Conservation (phyloP, 164 flowering plant species). For the Annona squamosa region DNA sequence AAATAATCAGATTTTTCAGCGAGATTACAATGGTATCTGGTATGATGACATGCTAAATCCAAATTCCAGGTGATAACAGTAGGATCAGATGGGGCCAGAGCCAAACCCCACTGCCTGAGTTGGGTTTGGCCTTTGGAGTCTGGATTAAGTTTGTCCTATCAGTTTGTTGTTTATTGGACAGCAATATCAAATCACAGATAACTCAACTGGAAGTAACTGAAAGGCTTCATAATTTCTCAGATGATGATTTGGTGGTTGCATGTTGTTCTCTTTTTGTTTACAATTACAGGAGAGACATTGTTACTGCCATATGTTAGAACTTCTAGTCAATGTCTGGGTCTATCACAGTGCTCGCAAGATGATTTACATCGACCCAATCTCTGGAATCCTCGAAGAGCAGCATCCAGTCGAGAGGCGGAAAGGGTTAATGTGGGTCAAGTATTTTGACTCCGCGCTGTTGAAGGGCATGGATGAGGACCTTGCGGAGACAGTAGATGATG, state of each 20-base stretch:
- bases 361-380: conserved; percentile 73
- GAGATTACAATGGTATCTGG: no score
- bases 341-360: conserved; percentile 85
- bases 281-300: conserved; percentile 65
- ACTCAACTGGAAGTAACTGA: background rate
- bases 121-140: no score
- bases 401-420: conserved; percentile 66
- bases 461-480: conserved; percentile 97
- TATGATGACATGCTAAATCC: no score
- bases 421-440: conserved; percentile 73
- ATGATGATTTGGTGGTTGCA: background rate
- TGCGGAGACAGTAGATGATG: conserved; percentile 96
- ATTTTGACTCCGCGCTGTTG: conserved; percentile 65
- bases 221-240: background rate
- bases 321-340: conserved; percentile 92
- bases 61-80: no score
- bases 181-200: background rate
- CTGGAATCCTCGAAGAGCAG: conserved; percentile 72
- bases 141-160: background rate
- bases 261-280: background rate
- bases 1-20: no score
- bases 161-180: background rate
- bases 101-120: no score
- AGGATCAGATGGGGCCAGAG: no score
- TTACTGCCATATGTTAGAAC: conserved; percentile 80